These are phyloP conservation scores for Boeremia lycopersici DNA, from an alignment of 2,329 filamentous ascomycete genomes.

Conservation along the genomic window DNA sequence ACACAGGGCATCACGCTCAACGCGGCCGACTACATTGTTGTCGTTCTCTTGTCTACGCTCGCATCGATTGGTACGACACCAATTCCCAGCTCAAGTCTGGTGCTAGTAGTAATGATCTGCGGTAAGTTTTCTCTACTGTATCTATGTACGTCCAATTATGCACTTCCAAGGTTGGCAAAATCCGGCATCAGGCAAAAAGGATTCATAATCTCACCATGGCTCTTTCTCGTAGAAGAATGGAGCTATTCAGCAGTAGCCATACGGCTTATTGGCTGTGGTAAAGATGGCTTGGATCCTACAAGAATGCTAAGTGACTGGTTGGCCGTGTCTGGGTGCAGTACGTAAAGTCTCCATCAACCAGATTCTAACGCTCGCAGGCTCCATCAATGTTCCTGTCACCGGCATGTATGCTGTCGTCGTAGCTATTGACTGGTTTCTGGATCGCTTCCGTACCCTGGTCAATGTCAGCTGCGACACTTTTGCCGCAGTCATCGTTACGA, in stretches of 20 bases:
- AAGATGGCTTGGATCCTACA: no score
- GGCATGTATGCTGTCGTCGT: slow-evolving; percentile 61
- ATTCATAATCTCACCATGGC: no score
- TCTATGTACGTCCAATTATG: no score
- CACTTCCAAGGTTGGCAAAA: no score
- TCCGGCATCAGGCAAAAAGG: no score
- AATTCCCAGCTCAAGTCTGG: slow-evolving; percentile 59
- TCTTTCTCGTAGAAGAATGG: no score
- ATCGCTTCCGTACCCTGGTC: slow-evolving; percentile 59
- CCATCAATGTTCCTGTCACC: slow-evolving; percentile 54
- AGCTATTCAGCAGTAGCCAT: no score
- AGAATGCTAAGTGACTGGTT: no score
- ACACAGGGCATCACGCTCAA: slow-evolving; percentile 56
- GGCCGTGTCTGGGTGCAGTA: no score
- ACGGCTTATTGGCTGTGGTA: no score
- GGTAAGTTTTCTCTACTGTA: slow-evolving; percentile 21
- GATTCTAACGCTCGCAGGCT: neutral
- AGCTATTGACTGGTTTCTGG: slow-evolving; percentile 63
- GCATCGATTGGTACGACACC: slow-evolving; percentile 62
- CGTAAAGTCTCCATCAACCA: neutral
- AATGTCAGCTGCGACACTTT: slow-evolving; percentile 61
- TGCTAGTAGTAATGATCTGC: slow-evolving; percentile 60
- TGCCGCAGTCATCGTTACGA: slow-evolving; percentile 49
- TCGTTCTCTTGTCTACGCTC: slow-evolving; percentile 57
- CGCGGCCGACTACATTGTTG: slow-evolving; percentile 56